Evolutionary conservation across 352 stramenopile species (phyloP), one percentile per base, ranked within the genome.

Genomic region (Phytophthora syringae): DNA sequence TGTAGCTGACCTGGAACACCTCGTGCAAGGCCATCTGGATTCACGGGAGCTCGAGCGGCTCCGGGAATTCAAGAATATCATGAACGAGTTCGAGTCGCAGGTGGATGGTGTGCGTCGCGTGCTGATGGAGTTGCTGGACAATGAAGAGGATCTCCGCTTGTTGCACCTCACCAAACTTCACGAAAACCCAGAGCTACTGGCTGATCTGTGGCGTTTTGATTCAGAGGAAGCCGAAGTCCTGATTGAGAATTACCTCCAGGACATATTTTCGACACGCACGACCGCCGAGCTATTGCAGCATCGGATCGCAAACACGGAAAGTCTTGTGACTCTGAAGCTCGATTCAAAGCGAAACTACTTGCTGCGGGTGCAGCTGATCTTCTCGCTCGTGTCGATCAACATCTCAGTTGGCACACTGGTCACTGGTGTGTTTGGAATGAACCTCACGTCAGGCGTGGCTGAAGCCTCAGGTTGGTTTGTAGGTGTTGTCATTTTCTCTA

Each of bases 321-420:
- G 70, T 45, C 64, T 92, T 7, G 77, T 89, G 21, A 89, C 83
- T 64, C 52, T 91, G 20, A 89, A 89, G 56, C 62, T 91, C 36
- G 82, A 91, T 47, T 86, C 77, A 28, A 85, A 79, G 61, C 79
- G 82, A 74, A 91, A 91, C 68, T 88, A 88, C 36, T 67, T 91
- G 42, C 61, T 78, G 12, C 45, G 52, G 44, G 52, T 76, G n/a
- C 43, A 78, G 44, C 52, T 78, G 2, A 42, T 78, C 20, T 76
- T 78, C 56, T 72, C 60, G 13, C 60, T 78, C 43, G 66, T 78
- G 18, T 54, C 66, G 12, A 73, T 78, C 56, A 74, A 66, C 24
- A 60, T 76, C 40, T 73, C 67, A 13, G 51, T 76, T 9, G 71
- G 71, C 7, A 76, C 71, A 2, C 36, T 76, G 6, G 55, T 76